These are phyloP conservation scores for Erysimum cheiranthoides DNA, from an alignment of 345 rosid species.

Conservation along the genomic window DNA sequence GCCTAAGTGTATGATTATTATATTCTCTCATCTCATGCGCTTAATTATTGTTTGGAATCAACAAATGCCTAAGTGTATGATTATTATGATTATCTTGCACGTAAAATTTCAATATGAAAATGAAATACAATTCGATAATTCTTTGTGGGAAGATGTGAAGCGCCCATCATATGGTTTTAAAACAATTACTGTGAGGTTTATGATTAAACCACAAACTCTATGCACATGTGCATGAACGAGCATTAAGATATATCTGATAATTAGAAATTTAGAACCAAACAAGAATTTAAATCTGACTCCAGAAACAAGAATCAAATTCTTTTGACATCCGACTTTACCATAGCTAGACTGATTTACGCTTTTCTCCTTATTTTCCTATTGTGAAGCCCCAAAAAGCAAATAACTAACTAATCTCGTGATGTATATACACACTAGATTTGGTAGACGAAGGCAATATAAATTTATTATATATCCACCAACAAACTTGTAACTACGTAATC, in stretches of 20 bases:
- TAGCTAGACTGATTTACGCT: neutral
- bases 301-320: too few species aligned
- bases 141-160: neutral
- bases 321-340: neutral
- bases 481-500: neutral
- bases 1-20: too few species aligned
- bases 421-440: neutral
- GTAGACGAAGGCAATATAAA: neutral
- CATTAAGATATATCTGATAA: too few species aligned
- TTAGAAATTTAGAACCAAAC: too few species aligned
- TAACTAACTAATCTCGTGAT: conserved; percentile 7
- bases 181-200: neutral
- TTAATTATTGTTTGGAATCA: neutral
- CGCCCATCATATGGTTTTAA: neutral
- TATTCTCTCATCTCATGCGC: too few species aligned
- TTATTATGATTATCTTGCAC: too few species aligned
- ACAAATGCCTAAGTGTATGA: too few species aligned
- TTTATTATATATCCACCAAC: conserved; percentile 24
- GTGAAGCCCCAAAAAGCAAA: neutral
- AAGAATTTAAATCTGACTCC: too few species aligned
- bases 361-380: neutral
- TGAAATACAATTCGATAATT: too few species aligned
- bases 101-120: too few species aligned
- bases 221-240: neutral
- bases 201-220: too few species aligned